Base-by-base conservation (phyloP, 345 rosid genomes). In the Pistacia integerrima region DNA sequence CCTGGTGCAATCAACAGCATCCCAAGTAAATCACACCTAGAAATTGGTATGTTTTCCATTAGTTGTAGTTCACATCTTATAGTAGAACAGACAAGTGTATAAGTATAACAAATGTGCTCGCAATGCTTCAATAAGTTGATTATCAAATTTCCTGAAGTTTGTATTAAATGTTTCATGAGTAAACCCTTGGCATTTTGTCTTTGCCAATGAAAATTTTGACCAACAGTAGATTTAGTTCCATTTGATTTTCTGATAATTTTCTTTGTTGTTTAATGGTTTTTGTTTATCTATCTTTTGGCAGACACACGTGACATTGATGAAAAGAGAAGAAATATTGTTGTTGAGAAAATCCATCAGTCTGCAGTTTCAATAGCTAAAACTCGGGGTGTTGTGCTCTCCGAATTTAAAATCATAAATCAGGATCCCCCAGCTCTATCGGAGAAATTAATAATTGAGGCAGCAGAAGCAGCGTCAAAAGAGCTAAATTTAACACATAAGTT, bases 1-100 rank as follows among this genome's bases (percentile, higher is more conserved):
- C 99, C 99, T 10, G 92, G 97, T 69, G 98, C 98, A 80, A 91
- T 96, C 83, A 96, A 96, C 85, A 96, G 98, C 82, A 96, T 96
- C 69, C 99, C 99, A 16, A 93, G 99, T 85, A 96, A 90, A 84
- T 82, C 98, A 61, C 97, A 89, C 84, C 84, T 96, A 33, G 97
- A 92, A 90, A 93, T 96, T 49, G 98, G 99, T 96, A 87, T 18
- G 56, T 12, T 30, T 44, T 46, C 13, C 13, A 35, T 74, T 30
- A 28, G 30, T 52, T n/a, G 30, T 52, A 2, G 46, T 74, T 30
- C 7, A 41, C 9, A 18, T 63, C 38, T 60, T 70, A 12, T 22
- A 1, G 57, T 65, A 25, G 10, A 67, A n/a, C n/a, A 8, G n/a
- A 8, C 69, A 55, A 51, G 55, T 51, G 20, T 13, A 11, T 12